Evolutionary conservation across 257 asterid genomes (phyloP).

Genomic region (Capsicum baccatum): DNA sequence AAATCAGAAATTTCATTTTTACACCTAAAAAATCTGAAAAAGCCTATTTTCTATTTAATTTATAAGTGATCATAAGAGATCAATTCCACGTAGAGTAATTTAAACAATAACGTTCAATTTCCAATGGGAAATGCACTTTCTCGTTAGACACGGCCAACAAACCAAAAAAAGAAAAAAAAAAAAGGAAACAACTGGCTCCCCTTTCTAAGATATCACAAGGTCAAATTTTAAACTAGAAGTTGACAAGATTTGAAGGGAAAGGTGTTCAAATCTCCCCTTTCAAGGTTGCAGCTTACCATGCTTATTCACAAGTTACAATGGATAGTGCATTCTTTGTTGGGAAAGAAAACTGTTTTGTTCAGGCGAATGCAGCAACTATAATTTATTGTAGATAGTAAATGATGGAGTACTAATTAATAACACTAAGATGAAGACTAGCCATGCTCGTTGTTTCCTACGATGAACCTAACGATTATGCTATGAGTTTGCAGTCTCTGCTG

Average conservation of each 20-base stretch:
- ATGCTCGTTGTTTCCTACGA: not conserved
- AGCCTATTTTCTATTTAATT: too few relatives aligned
- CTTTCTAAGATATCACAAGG: not conserved
- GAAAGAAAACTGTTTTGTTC: not conserved
- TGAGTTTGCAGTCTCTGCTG: not conserved
- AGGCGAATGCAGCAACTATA: not conserved
- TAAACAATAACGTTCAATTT: not conserved
- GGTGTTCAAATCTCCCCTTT: not conserved
- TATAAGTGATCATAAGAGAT: too few relatives aligned
- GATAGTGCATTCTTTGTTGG: not conserved
- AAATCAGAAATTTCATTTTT: too few relatives aligned
- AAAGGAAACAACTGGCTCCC: too few relatives aligned
- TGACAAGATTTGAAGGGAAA: not conserved
- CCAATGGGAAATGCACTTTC: not conserved
- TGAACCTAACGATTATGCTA: not conserved
- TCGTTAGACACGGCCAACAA: too few relatives aligned
- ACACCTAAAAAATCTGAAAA: too few relatives aligned
- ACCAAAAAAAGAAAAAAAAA: too few relatives aligned
- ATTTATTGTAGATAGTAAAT: not conserved
- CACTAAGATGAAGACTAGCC: not conserved
- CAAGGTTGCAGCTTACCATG: conserved; percentile 11
- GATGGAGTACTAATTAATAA: not conserved
- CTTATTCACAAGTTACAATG: conserved; percentile 1
- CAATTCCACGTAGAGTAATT: not conserved
- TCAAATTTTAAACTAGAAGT: conserved; percentile 15